Base-by-base conservation (phyloP, 495 filamentous ascomycete genomes). In the Neurospora hispaniola region DNA sequence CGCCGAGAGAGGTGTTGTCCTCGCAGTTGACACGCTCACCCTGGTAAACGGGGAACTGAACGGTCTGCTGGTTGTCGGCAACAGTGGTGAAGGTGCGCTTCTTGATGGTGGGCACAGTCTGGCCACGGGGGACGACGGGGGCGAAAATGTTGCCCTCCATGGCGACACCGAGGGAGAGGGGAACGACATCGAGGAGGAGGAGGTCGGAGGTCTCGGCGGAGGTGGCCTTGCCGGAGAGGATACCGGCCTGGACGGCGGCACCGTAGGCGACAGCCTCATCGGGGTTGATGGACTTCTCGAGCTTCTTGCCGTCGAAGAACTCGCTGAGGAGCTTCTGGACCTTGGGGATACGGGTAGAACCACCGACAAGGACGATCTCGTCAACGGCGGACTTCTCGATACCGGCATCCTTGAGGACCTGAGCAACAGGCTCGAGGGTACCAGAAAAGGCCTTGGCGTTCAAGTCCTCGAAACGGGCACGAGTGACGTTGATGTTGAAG, bases 91-190 rank as follows among this genome's bases (percentile, higher is more conserved):
- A 98, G 42, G 96, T 98, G 71, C 88, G 80, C 88, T 99, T 99
- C 88, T 97, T 97, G 78, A 99, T 88, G 42, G 90, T 92, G 20
- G 96, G 96, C 70, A 97, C 94, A 16, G 95, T 97, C 79, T 93
- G 88, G 62, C 95, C 96, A 81, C 96, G 95, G 69, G 89, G 83
- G 74, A 99, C 96, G 75, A 99, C 96, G 42, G 96, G 92, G 71
- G 96, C 96, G 80, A 99, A 98, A 84, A 99, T 98, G 87, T 98
- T 98, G 78, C 96, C 96, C 87, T 98, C 96, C 96, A 98, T 99
- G 78, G 96, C 96, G 79, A 99, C 96, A 92, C 96, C 96, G 27
- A 99, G 91, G 72, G 96, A 98, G 46, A 99, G 93, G 80, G 96
- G 96, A 77, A 95, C 91, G 77, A 99, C 96, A 82, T 99, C 96